Conservation (phyloP, 208 protist species). For the Crithidia sp. region DNA sequence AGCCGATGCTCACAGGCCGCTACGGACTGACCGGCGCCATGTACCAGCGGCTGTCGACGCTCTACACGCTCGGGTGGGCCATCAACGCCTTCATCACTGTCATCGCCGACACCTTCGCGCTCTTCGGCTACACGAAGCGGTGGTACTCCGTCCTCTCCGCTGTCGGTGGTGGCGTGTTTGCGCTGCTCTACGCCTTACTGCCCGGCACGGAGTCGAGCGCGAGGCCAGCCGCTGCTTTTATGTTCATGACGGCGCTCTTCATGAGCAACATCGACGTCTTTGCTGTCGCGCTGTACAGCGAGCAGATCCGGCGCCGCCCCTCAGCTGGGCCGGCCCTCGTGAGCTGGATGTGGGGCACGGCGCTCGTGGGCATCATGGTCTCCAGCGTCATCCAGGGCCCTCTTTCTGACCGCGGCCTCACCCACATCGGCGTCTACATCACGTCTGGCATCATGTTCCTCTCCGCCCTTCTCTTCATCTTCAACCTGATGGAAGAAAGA, state of each 20-base stretch:
- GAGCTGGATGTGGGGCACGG: conserved; percentile 70
- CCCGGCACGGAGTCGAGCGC: conserved; percentile 39
- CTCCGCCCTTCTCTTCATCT: conserved; percentile 45
- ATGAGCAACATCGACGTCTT: conserved; percentile 73
- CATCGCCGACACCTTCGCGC: conserved; percentile 63
- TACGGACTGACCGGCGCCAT: conserved; percentile 41
- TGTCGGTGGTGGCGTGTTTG: conserved; percentile 51
- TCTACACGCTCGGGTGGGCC: conserved; percentile 64
- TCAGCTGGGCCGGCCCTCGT: conserved; percentile 48
- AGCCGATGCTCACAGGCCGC: conserved; percentile 57
- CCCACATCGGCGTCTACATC: conserved; percentile 48
- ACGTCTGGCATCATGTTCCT: conserved; percentile 51
- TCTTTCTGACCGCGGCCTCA: conserved; percentile 42
- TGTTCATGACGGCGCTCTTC: conserved; percentile 56
- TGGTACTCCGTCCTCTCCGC: conserved; percentile 70
- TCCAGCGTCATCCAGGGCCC: conserved; percentile 52
- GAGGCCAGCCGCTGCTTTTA: conserved; percentile 36
- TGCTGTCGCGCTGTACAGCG: conserved; percentile 70
- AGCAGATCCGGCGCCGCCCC: conserved; percentile 49
- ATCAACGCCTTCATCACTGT: conserved; percentile 71
- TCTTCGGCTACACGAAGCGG: conserved; percentile 77
- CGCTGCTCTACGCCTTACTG: conserved; percentile 58
- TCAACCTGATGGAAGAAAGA: conserved; percentile 64
- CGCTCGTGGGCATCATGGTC: conserved; percentile 50
- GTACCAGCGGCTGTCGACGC: conserved; percentile 61